Percentiles rank a stretch among this genome's conserved stretches.
Conservation (phyloP, 2,329 filamentous ascomycete genomes). For the Colletotrichum sp. region DNA sequence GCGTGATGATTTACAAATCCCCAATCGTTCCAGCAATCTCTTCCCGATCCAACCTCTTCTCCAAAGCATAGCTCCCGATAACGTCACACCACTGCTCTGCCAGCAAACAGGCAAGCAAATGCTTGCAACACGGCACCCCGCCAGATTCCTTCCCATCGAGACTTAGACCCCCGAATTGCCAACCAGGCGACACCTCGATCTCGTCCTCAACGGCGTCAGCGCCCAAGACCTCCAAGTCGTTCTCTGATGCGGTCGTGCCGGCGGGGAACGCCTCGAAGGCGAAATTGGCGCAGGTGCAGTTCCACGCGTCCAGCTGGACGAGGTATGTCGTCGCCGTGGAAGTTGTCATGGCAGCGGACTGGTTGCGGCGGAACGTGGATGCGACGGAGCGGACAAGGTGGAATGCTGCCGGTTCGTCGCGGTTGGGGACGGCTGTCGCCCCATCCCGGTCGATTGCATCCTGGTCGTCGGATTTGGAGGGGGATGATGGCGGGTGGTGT, state of each 20-base stretch:
- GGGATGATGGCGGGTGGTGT: background rate
- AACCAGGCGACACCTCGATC: constrained; percentile 18
- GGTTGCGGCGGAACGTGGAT: constrained; percentile 27
- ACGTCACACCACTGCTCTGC: constrained; percentile 66
- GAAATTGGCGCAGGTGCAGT: constrained; percentile 89
- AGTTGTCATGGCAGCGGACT: constrained; percentile 27
- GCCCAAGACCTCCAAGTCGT: constrained; percentile 12
- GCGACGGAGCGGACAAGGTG: constrained; percentile 71
- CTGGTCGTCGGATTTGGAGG: background rate
- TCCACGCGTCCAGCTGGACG: constrained; percentile 79
- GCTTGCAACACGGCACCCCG: constrained; percentile 76
- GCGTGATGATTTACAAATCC: constrained; percentile 32
- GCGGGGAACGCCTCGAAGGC: constrained; percentile 72
- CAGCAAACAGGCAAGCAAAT: constrained; percentile 83
- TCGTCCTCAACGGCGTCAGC: constrained; percentile 13
- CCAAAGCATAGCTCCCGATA: constrained; percentile 62
- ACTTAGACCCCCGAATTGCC: constrained; percentile 57
- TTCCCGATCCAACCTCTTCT: constrained; percentile 59
- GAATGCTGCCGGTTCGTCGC: constrained; percentile 29
- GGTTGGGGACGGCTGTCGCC: background rate
- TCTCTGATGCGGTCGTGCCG: constrained; percentile 20
- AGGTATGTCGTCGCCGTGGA: constrained; percentile 56
- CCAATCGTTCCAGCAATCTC: constrained; percentile 76
- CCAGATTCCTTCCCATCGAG: constrained; percentile 34
- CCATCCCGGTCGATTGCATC: background rate